Conservation (phyloP, 257 asterid genomes). For the Penstemon davidsonii region DNA sequence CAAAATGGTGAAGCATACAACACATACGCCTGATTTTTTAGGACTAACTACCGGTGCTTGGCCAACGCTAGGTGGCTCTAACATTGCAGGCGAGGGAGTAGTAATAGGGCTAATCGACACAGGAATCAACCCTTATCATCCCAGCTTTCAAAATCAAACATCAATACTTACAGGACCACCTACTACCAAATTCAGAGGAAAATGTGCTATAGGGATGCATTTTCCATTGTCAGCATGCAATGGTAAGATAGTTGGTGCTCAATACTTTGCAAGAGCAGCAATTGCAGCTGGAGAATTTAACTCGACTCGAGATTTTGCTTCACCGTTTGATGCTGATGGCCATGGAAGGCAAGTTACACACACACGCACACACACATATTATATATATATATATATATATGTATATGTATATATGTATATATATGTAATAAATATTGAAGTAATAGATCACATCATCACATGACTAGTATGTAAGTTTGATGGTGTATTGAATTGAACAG, state of each 20-base stretch:
- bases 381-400: not conserved
- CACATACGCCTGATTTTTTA: conserved; percentile 63
- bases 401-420: not conserved
- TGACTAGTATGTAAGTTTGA: too few relatives aligned
- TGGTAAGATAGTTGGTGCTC: conserved; percentile 68
- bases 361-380: too few relatives aligned
- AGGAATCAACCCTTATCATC: conserved; percentile 66
- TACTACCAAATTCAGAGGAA: conserved; percentile 50
- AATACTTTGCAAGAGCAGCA: conserved; percentile 67
- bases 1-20: conserved; percentile 57
- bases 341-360: conserved; percentile 63
- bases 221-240: conserved; percentile 60
- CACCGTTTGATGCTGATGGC: conserved; percentile 76
- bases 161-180: conserved; percentile 1
- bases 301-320: conserved; percentile 51
- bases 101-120: conserved; percentile 77
- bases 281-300: conserved; percentile 59
- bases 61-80: conserved; percentile 57
- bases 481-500: conserved; percentile 38
- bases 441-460: too few relatives aligned
- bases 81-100: conserved; percentile 50
- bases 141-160: conserved; percentile 45
- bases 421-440: too few relatives aligned
- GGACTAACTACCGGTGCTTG: conserved; percentile 53
- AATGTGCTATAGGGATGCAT: conserved; percentile 45